Base-by-base conservation (phyloP, 176 grass and related monocot species). In the Rhipidocladum racemiflorum region DNA sequence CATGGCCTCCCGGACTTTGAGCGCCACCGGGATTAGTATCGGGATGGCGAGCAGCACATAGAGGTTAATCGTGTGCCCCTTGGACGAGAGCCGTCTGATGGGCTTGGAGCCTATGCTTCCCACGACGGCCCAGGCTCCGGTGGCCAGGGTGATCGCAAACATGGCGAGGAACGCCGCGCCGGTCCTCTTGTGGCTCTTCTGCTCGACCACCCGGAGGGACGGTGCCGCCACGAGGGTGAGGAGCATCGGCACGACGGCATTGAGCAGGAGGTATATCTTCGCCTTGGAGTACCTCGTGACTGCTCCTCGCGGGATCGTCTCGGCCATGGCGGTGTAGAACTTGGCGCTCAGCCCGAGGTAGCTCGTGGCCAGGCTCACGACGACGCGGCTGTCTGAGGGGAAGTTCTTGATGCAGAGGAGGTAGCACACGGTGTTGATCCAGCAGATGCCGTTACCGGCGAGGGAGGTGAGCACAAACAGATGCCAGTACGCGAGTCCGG, bases 341-440 rank as follows among this genome's bases (percentile, higher is more conserved):
- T 99, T 95, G 81, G 96, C 96, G 84, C 92, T 99, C 70, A 99
- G 81, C 0, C 92, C 96, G 17, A 99, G 85, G 82, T 99, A 99
- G 86, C 92, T 91, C 7, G 96, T 95, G 61, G 83, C 94, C 7
- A 99, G 50, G 74, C 96, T 91, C 21, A 95, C 91, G 1, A 85
- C 92, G 20, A 93, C 87, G 50, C 96, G 87, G 89, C 90, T 91
- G 57, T 95, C 82, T 7, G 85, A 85, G 30, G 87, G 39, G 85
- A 99, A 99, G 86, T 99, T 99, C 6, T 64, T 79, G 76, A 99
- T 99, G 79, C 87, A 95, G 66, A 95, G 85, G 79, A 95, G 90
- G 84, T 95, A 95, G 85, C 96, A 99, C 8, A 91, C 96, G 7
- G 96, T 99, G 86, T 93, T 95, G 79, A 99, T 93, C 96, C 96